These are phyloP conservation scores for Acanthamoeba comandoni DNA, from an alignment of 208 protist species.

Conservation along the genomic window DNA sequence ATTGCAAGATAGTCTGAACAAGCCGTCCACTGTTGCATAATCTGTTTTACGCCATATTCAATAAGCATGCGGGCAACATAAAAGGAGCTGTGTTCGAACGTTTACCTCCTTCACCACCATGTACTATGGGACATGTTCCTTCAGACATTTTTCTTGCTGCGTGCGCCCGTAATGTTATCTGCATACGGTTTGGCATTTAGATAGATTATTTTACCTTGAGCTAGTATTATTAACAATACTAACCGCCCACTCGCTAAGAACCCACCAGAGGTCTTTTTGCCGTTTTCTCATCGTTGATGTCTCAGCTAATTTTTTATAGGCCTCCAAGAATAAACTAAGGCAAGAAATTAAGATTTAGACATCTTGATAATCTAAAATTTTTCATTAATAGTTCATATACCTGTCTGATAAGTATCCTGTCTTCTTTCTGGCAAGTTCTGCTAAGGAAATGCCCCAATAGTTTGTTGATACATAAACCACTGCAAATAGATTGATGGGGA, in stretches of 20 bases:
- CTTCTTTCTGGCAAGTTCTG: conserved; percentile 55
- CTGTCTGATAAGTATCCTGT: background rate
- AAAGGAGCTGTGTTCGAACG: too few relatives aligned
- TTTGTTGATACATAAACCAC: conserved; percentile 45
- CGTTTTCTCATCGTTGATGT: background rate
- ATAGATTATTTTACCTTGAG: too few relatives aligned
- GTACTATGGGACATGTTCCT: background rate
- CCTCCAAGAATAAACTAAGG: conserved; percentile 28
- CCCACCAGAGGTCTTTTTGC: conserved; percentile 56
- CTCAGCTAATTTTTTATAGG: conserved; percentile 60
- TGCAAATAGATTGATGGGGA: background rate
- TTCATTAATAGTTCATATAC: too few relatives aligned
- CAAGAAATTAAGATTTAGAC: too few relatives aligned
- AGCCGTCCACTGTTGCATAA: conserved; percentile 6
- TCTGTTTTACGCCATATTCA: too few relatives aligned
- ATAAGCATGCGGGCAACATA: too few relatives aligned
- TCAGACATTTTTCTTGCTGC: conserved; percentile 41
- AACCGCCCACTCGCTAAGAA: conserved; percentile 67
- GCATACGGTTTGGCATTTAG: too few relatives aligned
- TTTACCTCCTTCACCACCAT: background rate
- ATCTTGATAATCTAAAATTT: too few relatives aligned
- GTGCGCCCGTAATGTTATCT: conserved; percentile 46
- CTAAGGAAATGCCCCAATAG: conserved; percentile 54
- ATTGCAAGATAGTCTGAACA: conserved; percentile 54
- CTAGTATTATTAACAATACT: too few relatives aligned